A percentile compares a stretch with the other conserved stretches of the same genome.
phyloP scores from a whole-genome alignment of 768 basidiomycete species.

The Leccinum fibrillosum region DNA sequence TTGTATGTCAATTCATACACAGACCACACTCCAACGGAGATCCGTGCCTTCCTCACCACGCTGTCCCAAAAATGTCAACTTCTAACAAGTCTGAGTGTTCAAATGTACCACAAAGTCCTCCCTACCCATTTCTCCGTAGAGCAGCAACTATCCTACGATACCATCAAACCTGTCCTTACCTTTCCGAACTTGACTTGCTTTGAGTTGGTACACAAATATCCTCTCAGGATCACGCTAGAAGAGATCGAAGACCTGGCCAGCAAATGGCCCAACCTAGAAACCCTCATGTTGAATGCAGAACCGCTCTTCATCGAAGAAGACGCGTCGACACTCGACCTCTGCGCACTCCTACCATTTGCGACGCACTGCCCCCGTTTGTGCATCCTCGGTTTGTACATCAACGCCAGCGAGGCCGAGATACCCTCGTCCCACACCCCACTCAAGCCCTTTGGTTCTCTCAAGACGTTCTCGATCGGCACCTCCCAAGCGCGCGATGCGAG shows the following conservation, averaged over 20 bases:
- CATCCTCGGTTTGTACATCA: slow-evolving; percentile 36
- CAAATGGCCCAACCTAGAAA: slow-evolving; percentile 44
- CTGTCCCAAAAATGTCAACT: slow-evolving; percentile 46
- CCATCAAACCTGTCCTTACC: slow-evolving; percentile 35
- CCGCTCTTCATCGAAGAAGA: slow-evolving; percentile 31
- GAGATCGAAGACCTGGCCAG: slow-evolving; percentile 46
- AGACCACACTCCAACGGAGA: slow-evolving; percentile 39
- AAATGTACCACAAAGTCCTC: slow-evolving; percentile 26
- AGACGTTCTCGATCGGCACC: slow-evolving; percentile 44
- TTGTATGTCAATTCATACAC: slow-evolving; percentile 50
- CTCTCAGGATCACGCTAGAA: slow-evolving; percentile 33
- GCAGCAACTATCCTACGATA: slow-evolving; percentile 33
- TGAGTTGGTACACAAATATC: slow-evolving; percentile 32
- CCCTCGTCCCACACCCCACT: slow-evolving; percentile 5
- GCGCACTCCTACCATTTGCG: slow-evolving; percentile 39
- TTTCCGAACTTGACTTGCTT: slow-evolving; percentile 31
- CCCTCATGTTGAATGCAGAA: slow-evolving; percentile 45
- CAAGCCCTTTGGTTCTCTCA: slow-evolving; percentile 19
- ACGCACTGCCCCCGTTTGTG: slow-evolving; percentile 36
- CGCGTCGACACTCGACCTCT: slow-evolving; percentile 33
- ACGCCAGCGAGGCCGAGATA: slow-evolving; percentile 29
- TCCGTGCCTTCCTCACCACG: slow-evolving; percentile 42
- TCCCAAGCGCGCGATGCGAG: slow-evolving; percentile 44
- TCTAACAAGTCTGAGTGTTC: slow-evolving; percentile 43
- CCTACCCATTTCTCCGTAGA: slow-evolving; percentile 13